phyloP scores from a whole-genome alignment of 2,329 filamentous ascomycete genomes.

The Zalaria sp. region DNA sequence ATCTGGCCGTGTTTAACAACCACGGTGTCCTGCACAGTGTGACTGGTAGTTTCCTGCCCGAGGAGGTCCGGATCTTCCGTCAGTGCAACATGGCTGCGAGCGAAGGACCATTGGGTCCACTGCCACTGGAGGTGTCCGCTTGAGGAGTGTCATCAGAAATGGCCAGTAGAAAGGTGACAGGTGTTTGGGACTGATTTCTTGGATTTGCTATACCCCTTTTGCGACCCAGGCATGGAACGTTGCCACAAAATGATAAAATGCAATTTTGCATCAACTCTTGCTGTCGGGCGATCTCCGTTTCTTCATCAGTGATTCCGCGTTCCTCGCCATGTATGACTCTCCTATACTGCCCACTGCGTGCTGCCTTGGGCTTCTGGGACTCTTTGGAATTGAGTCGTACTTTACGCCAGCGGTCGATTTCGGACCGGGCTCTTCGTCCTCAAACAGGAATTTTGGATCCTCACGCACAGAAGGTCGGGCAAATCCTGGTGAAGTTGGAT shows the following conservation, averaged over 20 bases:
- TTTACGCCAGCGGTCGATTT: not conserved
- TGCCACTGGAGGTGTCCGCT: too few species aligned
- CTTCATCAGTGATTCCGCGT: slow-evolving; percentile 17
- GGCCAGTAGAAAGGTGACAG: too few species aligned
- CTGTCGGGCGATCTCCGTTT: not conserved
- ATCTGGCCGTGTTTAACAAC: slow-evolving; percentile 68
- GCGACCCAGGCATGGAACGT: too few species aligned
- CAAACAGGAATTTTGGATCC: slow-evolving; percentile 16
- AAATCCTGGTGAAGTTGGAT: slow-evolving; percentile 19
- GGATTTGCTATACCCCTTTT: too few species aligned
- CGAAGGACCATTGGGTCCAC: slow-evolving; percentile 38
- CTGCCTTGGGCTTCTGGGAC: not conserved
- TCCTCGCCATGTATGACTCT: slow-evolving; percentile 19
- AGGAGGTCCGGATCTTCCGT: slow-evolving; percentile 62
- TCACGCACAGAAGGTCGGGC: slow-evolving; percentile 15
- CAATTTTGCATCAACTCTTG: too few species aligned
- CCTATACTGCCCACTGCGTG: slow-evolving; percentile 14
- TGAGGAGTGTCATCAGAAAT: too few species aligned
- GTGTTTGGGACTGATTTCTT: too few species aligned
- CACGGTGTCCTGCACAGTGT: slow-evolving; percentile 62
- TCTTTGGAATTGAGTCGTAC: not conserved
- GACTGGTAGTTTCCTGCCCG: slow-evolving; percentile 56
- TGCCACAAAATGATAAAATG: not conserved
- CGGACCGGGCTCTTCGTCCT: slow-evolving; percentile 7
- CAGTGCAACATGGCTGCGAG: slow-evolving; percentile 69